Evolutionary conservation across 108 stramenopile species (phyloP).

Genomic region (Schizochytrium sp.): DNA sequence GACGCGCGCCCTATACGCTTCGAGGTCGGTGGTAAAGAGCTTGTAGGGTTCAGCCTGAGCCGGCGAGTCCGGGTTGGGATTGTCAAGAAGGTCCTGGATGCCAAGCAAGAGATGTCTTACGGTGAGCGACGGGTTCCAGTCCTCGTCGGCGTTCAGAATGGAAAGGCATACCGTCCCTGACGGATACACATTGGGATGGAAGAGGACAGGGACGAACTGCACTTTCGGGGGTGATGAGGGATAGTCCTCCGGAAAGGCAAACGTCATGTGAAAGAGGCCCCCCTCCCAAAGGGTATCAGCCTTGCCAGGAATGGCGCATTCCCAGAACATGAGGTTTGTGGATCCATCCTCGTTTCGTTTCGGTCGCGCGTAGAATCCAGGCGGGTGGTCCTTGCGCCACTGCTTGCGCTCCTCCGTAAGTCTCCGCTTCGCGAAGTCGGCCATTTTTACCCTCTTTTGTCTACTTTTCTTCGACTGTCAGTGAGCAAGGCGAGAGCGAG

Average conservation of each 20-base stretch:
- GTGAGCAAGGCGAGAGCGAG: too few species aligned
- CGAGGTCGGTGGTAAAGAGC: constrained; percentile 35
- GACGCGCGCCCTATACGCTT: constrained; percentile 39
- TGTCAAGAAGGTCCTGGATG: constrained; percentile 92
- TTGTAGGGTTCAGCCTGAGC: constrained; percentile 51
- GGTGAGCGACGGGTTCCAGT: constrained; percentile 95
- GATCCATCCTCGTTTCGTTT: constrained; percentile 71
- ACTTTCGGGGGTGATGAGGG: constrained; percentile 95
- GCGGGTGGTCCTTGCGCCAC: constrained; percentile 83
- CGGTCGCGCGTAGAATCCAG: constrained; percentile 91
- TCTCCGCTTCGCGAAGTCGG: constrained; percentile 44
- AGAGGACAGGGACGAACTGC: constrained; percentile 76
- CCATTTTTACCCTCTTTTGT: not conserved
- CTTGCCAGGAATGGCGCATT: constrained; percentile 86
- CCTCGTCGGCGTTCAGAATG: constrained; percentile 96
- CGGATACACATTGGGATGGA: constrained; percentile 80
- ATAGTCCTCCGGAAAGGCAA: constrained; percentile 93
- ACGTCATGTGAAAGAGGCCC: constrained; percentile 85
- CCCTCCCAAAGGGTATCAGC: constrained; percentile 47
- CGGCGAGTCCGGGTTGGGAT: constrained; percentile 62
- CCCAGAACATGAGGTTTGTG: constrained; percentile 87
- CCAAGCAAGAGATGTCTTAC: constrained; percentile 91
- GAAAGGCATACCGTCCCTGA: constrained; percentile 92
- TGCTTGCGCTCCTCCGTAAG: constrained; percentile 80
- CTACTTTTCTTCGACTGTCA: too few species aligned